Base-by-base conservation (phyloP, 768 basidiomycete genomes). In the Calvatia gigantea region DNA sequence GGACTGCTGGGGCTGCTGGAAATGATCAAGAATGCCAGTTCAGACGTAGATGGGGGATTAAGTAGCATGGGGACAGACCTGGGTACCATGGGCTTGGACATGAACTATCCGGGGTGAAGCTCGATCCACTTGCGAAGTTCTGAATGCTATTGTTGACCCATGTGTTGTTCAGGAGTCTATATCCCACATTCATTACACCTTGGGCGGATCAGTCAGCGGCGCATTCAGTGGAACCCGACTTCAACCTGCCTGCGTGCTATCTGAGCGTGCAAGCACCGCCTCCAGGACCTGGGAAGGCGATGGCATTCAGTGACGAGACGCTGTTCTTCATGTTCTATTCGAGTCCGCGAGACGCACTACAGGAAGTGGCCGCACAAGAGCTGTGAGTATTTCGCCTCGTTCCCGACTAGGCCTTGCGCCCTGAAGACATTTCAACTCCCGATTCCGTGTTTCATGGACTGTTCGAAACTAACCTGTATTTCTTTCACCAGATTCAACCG, bases 241-340 rank as follows among this genome's bases (percentile, higher is more conserved):
- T 87, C 69, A 87, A 91, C 63, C 81, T 95, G 45, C 95, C 95
- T 37, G 75, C 83, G 27, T 97, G 94, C 73, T 98, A 98, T 64
- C 70, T 75, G 59, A 94, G 87, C 70, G 94, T 97, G 45, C 87
- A 91, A 62, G 86, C 95, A 31, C 86, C 88, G 33, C 85, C 93
- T 43, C 89, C 91, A 33, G 89, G 89, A 3, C 87, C 89, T 50
- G 77, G 67, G 60, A 94, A 94, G 73, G 89, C 86, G 15, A 79
- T 81, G 1, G 83, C 86, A 47, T 96, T 98, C 73, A 89, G 88
- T 70, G 95, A 98, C 69, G 95, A 98, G 72, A 97, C 95, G 14
- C 75, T 98, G 25, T 97, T 98, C 73, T 96, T 92, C 80, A 94
- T 96, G 84, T 98, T 98, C 79, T 98, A 98, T 74, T 86, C 92